These are phyloP conservation scores for Phytophthora boehmeriae DNA, from an alignment of 352 stramenopile genomes.

Conservation along the genomic window DNA sequence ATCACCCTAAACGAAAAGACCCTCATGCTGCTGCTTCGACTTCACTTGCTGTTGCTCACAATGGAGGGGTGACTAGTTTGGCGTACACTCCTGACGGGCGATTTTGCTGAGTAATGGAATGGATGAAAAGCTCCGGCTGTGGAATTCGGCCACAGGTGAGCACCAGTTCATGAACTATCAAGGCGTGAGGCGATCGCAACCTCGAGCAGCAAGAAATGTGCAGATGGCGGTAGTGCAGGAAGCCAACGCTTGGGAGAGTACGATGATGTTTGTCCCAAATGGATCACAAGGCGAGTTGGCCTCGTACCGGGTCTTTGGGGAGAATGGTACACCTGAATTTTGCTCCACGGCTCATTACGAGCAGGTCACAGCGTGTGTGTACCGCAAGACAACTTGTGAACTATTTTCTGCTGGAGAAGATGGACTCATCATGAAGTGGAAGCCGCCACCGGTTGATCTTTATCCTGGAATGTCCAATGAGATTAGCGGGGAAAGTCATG, in stretches of 20 bases:
- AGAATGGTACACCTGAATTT: constrained; percentile 38
- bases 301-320: constrained; percentile 58
- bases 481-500: constrained; percentile 1
- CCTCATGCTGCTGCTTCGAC: constrained; percentile 58
- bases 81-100: constrained; percentile 68
- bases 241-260: constrained; percentile 47
- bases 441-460: constrained; percentile 34
- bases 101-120: constrained; percentile 67
- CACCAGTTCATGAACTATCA: constrained; percentile 81
- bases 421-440: constrained; percentile 80
- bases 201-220: constrained; percentile 43
- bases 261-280: constrained; percentile 69
- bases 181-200: constrained; percentile 31
- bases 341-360: constrained; percentile 63
- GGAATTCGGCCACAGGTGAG: constrained; percentile 58
- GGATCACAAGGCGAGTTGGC: constrained; percentile 52
- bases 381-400: constrained; percentile 56
- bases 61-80: constrained; percentile 58
- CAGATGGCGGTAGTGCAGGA: constrained; percentile 73
- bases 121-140: constrained; percentile 70
- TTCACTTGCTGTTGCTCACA: constrained; percentile 58
- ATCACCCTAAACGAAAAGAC: constrained; percentile 44
- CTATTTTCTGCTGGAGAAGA: constrained; percentile 67
- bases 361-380: constrained; percentile 63
- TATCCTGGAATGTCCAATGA: constrained; percentile 24